These are phyloP conservation scores for Trichophyton equinum DNA, from an alignment of 2,329 filamentous ascomycete species.

Conservation along the genomic window DNA sequence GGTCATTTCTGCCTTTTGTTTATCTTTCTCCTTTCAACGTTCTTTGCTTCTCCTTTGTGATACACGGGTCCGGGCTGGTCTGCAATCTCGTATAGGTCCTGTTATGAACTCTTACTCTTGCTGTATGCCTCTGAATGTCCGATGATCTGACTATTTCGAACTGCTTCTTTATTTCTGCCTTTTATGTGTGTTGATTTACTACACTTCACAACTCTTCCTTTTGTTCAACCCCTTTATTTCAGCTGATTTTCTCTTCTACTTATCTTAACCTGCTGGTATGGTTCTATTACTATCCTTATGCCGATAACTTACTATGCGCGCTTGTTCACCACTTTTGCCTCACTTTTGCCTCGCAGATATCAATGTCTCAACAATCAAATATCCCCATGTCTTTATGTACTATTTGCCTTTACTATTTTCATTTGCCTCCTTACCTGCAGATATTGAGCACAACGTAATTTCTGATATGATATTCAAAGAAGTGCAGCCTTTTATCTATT, in stretches of 20 bases:
- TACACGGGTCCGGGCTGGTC: conserved; percentile 1
- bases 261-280: background rate
- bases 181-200: background rate
- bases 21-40: background rate
- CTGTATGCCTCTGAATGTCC: conserved; percentile 1
- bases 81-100: background rate
- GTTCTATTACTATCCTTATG: background rate
- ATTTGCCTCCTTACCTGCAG: background rate
- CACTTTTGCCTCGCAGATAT: background rate
- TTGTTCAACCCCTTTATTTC: background rate
- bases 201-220: background rate
- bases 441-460: background rate
- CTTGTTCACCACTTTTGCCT: background rate
- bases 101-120: conserved; percentile 2
- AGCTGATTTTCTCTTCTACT: background rate
- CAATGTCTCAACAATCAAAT: background rate
- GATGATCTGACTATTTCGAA: background rate
- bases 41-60: background rate
- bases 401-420: background rate
- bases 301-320: background rate
- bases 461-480: background rate
- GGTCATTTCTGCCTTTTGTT: background rate
- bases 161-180: background rate
- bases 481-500: background rate
- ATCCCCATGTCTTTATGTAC: background rate